These are phyloP conservation scores for Picea glauca DNA, from an alignment of 75 land plant genomes.

Conservation along the genomic window DNA sequence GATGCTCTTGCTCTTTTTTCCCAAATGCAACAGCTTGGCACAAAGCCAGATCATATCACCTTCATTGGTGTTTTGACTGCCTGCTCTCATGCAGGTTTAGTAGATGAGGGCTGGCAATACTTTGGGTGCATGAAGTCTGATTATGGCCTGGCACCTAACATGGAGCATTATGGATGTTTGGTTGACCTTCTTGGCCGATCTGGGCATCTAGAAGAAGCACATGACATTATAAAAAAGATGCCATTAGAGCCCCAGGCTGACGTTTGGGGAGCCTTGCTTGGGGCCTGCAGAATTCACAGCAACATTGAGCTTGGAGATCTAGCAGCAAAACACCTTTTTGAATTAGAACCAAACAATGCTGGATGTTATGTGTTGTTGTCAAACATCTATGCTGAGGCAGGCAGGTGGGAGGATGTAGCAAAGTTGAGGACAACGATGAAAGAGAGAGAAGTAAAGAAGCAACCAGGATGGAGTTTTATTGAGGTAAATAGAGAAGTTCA, in stretches of 20 bases:
- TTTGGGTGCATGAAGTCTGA: slow-evolving; percentile 25
- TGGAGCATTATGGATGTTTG: slow-evolving; percentile 27
- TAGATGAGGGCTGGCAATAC: slow-evolving; percentile 19
- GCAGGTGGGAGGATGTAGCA: slow-evolving; percentile 28
- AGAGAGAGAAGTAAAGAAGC: slow-evolving; percentile 23
- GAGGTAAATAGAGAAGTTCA: slow-evolving; percentile 22
- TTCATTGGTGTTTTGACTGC: slow-evolving; percentile 37
- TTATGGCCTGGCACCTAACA: slow-evolving; percentile 23
- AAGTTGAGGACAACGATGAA: slow-evolving; percentile 8
- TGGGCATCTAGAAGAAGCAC: slow-evolving; percentile 16
- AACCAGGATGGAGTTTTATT: slow-evolving; percentile 34
- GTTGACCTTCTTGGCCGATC: slow-evolving; percentile 30
- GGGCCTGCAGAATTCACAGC: slow-evolving; percentile 26
- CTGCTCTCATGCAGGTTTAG: slow-evolving; percentile 34
- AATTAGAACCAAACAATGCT: slow-evolving; percentile 13
- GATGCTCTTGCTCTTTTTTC: slow-evolving; percentile 22
- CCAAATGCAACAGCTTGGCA: slow-evolving; percentile 18
- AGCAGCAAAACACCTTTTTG: slow-evolving; percentile 12
- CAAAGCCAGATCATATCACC: slow-evolving; percentile 36
- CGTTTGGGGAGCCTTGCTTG: slow-evolving; percentile 20
- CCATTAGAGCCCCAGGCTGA: slow-evolving; percentile 15
- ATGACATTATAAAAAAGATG: slow-evolving; percentile 20
- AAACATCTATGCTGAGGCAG: slow-evolving; percentile 22
- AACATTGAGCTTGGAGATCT: slow-evolving; percentile 14
- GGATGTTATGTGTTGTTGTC: slow-evolving; percentile 29